Evolutionary conservation across 2,329 filamentous ascomycete species (phyloP), one percentile per base, ranked within the genome.

Genomic region (Ploettnerulaceae sp.): DNA sequence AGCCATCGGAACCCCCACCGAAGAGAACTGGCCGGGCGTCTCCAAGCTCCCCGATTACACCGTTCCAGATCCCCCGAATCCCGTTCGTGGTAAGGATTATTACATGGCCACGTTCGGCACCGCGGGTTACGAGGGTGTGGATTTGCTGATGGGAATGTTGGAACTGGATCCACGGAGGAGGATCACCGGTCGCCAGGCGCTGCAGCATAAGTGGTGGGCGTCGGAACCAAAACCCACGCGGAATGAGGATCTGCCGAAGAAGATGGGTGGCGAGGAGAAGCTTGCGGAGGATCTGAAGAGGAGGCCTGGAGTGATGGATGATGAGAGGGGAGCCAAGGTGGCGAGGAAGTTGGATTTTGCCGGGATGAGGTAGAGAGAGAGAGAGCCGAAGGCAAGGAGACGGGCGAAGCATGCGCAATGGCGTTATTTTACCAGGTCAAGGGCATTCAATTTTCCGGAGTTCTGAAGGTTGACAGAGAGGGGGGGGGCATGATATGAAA

Each of bases 1-100:
- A 61, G 82, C 83, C 44, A 81, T 97, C 54, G 93, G 93, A 48
- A 94, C 89, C 0, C 93, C 93, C 0, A 93, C 82, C 4, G 93
- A 98, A 64, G 87, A 93, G 12, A 91, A 89, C 64, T 98, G 93
- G 93, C 90, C 93, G 1, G 91, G 91, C 21, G 90, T 98, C 6
- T 82, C 82, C 4, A 81, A 81, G 53, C 72, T 98, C 8, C 81
- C 82, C 11, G 84, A 84, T 49, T 98, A 93, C 67, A 79, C 89
- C n/a, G 77, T 85, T 1, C 76, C 84, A 1, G 77, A 79, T 52
- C 57, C 57, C 2, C 43, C 45, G 11, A 74, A 81, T 52, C 71
- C 79, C 58, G 58, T 88, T 66, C 77, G 79, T 52, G 79, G 80
- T 1, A 77, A 78, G 52, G 81, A 86, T 46, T 84, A 84, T 61